Evolutionary conservation across 805 yeast genomes (phyloP).

Genomic region (Sugiyamaella qingdaonensis): DNA sequence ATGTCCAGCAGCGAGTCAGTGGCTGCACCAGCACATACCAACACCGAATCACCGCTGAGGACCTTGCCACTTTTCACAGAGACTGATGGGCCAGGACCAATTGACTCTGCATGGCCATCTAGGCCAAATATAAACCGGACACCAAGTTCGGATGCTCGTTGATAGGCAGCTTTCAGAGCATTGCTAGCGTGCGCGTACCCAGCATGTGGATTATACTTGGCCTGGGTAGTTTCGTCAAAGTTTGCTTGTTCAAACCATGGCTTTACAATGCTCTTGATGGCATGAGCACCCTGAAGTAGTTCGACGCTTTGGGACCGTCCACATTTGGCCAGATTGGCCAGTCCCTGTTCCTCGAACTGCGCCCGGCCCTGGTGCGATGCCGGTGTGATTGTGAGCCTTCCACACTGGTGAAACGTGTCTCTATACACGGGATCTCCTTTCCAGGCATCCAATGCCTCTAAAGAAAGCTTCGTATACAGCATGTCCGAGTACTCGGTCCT

Average conservation of each 20-base stretch:
- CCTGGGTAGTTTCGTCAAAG: neutral
- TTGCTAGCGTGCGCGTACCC: conserved; percentile 39
- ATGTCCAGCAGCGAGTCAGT: conserved; percentile 36
- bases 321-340: neutral
- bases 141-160: conserved; percentile 33
- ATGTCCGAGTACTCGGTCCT: conserved; percentile 42
- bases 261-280: conserved; percentile 29
- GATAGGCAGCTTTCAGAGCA: conserved; percentile 31
- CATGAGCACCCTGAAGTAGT: conserved; percentile 9
- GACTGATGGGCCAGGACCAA: neutral
- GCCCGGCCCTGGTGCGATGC: conserved; percentile 9
- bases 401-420: neutral
- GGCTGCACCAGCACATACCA: conserved; percentile 41
- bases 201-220: conserved; percentile 18
- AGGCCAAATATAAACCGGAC: conserved; percentile 31
- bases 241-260: conserved; percentile 13
- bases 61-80: neutral
- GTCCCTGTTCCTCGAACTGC: conserved; percentile 5
- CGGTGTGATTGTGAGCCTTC: neutral
- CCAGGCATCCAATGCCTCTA: conserved; percentile 44
- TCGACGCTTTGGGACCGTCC: neutral
- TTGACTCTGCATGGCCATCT: conserved; percentile 28
- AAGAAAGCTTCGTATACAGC: conserved; percentile 37
- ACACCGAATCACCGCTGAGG: conserved; percentile 27
- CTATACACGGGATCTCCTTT: conserved; percentile 17